A percentile compares a stretch with the other conserved stretches of the same genome.
Conservation (phyloP, 192 early-diverging fungal genomes). For the Dimargaris xerosporica region DNA sequence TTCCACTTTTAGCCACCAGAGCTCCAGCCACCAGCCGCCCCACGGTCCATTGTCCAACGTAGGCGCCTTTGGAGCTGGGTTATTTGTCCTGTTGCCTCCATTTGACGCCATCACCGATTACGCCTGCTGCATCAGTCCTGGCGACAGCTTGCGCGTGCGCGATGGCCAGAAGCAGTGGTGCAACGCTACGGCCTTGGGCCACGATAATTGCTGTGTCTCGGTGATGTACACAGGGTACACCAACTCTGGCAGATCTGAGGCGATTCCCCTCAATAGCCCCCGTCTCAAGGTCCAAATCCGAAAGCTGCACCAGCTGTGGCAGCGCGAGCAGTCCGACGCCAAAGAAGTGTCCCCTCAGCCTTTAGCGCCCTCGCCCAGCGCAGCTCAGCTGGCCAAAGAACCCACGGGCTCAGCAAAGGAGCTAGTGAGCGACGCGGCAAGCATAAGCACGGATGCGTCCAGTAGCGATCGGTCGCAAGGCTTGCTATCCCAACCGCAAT, state of each 20-base stretch:
- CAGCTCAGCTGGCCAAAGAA: no score
- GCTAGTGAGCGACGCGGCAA: no score
- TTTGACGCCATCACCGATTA: conserved; percentile 31
- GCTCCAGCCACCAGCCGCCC: neutral
- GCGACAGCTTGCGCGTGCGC: conserved; percentile 25
- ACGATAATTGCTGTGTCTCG: conserved; percentile 25
- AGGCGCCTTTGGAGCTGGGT: conserved; percentile 20
- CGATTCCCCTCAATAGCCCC: conserved; percentile 27
- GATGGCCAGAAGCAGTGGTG: conserved; percentile 29
- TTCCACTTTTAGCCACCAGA: neutral
- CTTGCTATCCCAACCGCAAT: no score
- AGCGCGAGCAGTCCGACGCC: conserved; percentile 19
- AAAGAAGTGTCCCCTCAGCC: conserved; percentile 17
- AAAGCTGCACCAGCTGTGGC: conserved; percentile 21
- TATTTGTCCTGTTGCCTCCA: conserved; percentile 23
- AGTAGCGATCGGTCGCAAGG: no score
- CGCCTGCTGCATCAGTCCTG: conserved; percentile 20
- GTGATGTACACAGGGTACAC: conserved; percentile 21
- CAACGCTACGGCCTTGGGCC: conserved; percentile 24
- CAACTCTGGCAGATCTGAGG: conserved; percentile 24
- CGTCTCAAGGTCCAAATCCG: conserved; percentile 25
- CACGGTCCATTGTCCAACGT: neutral
- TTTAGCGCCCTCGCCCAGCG: conserved; percentile 11
- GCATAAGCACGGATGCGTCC: no score
- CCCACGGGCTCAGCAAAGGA: no score